phyloP scores from a whole-genome alignment of 345 rosid genomes.

The Salix suchowensis region DNA sequence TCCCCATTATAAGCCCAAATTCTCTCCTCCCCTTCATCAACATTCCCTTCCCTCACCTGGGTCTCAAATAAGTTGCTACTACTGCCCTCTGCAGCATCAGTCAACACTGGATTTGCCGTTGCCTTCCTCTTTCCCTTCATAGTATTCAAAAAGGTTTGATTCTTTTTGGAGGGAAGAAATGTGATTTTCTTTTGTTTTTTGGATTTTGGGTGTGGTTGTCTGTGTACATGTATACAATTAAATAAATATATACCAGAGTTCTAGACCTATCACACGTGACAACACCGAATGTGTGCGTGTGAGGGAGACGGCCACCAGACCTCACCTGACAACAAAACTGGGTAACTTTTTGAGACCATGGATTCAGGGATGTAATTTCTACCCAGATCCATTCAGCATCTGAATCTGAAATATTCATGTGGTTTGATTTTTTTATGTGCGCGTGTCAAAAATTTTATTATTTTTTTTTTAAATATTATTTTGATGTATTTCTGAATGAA shows the following conservation, averaged over 20 bases:
- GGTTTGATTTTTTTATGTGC: too few species aligned
- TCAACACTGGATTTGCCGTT: background rate
- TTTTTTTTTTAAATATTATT: too few species aligned
- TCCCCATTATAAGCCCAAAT: slow-evolving; percentile 3
- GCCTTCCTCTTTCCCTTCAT: slow-evolving; percentile 7
- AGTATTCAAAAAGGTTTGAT: background rate
- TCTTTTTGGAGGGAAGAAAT: background rate
- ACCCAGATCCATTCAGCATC: too few species aligned
- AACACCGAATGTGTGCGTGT: background rate
- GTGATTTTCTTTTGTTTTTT: background rate
- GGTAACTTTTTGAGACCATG: too few species aligned
- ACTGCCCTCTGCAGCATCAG: background rate
- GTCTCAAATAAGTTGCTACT: background rate
- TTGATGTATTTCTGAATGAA: too few species aligned
- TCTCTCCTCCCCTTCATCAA: background rate
- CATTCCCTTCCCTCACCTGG: background rate
- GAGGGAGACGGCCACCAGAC: background rate
- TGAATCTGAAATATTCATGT: too few species aligned
- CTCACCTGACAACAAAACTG: background rate
- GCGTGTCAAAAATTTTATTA: too few species aligned
- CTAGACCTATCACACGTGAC: background rate
- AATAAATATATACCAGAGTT: background rate
- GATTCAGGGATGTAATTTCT: too few species aligned
- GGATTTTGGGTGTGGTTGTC: background rate
- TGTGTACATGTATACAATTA: too few species aligned